Base-by-base conservation (phyloP, 2,329 filamentous ascomycete species). In the Aspergillus arachidicola region DNA sequence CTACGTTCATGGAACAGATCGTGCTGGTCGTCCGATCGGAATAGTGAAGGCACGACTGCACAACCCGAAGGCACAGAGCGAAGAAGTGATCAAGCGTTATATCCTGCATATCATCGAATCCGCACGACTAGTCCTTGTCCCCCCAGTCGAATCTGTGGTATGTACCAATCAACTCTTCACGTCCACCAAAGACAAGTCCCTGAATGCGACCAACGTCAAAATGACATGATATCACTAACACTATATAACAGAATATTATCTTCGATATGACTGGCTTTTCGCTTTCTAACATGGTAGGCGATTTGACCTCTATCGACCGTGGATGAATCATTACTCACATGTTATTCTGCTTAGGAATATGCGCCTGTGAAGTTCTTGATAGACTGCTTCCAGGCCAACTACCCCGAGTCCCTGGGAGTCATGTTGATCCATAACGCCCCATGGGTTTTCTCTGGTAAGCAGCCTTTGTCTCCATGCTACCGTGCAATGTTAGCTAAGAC, bases 291-390 rank as follows among this genome's bases (percentile, higher is more conserved):
- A 41, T 41, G 38, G 38, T 41, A 1, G 9, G 38, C 3, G 16
- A 4, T 4, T 19, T n/a, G 16, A 3, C 6, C 16, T 5, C 38
- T n/a, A 19, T 10, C 3, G 16, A 41, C 4, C 6, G 3, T n/a
- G 38, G 16, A 38, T 38, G 1, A 1, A 1, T 19, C 0, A 4
- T n/a, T 7, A 9, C 38, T 19, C 14, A 41, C 16, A 41, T 41
- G 1, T 3, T 41, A 3, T 41, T 3, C 38, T 41, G 38, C 3
- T n/a, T 41, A 41, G 88, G 95, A 99, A 79, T 98, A 98, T 77
- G 88, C 91, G 0, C 94, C 95, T 0, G 92, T 99, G 59, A 98
- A 96, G 75, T 98, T 97, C 80, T 96, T 98, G 89, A 96, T 98
- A 77, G 94, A 96, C 77, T 96, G 93, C 76, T 98, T 98, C 75